Conservation (phyloP, 371 early-diverging fungal species). For the Mortierella sp. region DNA sequence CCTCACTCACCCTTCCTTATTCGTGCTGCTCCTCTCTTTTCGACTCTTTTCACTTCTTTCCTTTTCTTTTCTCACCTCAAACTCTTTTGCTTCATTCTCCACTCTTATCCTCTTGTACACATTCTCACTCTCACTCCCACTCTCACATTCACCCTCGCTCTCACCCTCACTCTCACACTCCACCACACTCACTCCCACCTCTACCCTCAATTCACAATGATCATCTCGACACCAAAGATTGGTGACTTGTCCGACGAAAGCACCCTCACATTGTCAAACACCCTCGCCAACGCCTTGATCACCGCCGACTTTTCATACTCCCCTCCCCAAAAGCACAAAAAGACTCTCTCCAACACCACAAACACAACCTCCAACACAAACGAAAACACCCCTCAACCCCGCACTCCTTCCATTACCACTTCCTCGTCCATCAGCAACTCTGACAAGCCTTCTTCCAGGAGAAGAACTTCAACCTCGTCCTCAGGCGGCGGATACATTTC, state of each 20-base stretch:
- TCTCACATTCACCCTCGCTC: not conserved
- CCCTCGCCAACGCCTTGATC: conserved; percentile 40
- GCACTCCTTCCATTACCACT: not conserved
- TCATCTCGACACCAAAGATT: conserved; percentile 47
- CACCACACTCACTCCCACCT: not conserved
- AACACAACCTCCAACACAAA: conserved; percentile 10
- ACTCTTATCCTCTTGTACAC: not conserved
- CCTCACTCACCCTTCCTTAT: too few relatives aligned
- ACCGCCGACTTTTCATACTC: conserved; percentile 21
- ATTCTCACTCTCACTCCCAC: not conserved
- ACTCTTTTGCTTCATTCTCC: not conserved
- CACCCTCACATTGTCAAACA: conserved; percentile 43
- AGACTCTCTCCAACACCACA: conserved; percentile 9
- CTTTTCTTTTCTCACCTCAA: not conserved
- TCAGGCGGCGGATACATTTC: conserved; percentile 59
- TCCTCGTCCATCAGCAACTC: not conserved
- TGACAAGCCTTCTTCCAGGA: not conserved
- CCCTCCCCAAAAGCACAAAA: conserved; percentile 5
- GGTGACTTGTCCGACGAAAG: conserved; percentile 28
- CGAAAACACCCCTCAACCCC: conserved; percentile 14
- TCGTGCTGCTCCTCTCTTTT: not conserved
- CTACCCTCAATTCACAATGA: conserved; percentile 23
- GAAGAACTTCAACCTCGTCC: conserved; percentile 13
- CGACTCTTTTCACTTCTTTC: not conserved
- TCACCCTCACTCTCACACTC: not conserved